Evolutionary conservation across 176 grass and related monocot genomes (phyloP).

Genomic region (Rhynchospora pubera): DNA sequence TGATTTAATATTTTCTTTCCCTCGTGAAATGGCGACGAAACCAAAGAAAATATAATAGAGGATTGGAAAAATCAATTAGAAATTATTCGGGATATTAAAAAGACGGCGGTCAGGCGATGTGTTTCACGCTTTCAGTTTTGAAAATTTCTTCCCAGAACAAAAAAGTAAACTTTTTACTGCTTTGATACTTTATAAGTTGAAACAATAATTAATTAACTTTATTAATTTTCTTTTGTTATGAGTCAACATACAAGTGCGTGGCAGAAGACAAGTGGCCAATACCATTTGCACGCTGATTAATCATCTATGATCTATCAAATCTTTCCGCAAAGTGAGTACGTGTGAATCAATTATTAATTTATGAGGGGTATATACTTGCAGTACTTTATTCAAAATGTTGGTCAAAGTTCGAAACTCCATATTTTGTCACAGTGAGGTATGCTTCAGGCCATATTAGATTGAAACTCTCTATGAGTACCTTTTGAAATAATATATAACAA

Average conservation of each 20-base stretch:
- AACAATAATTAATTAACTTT: background rate
- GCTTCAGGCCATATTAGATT: background rate
- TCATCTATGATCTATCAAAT: slow-evolving; percentile 5
- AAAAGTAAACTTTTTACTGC: background rate
- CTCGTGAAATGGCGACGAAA: background rate
- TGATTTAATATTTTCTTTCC: background rate
- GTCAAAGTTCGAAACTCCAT: background rate
- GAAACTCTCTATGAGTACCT: background rate
- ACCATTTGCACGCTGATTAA: background rate
- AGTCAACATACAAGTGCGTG: background rate
- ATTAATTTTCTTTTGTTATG: background rate
- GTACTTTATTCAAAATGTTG: slow-evolving; percentile 6
- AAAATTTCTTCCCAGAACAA: background rate
- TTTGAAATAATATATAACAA: background rate
- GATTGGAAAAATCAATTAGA: background rate
- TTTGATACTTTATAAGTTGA: background rate
- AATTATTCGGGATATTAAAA: background rate
- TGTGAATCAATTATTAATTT: slow-evolving; percentile 12
- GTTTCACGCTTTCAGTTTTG: background rate
- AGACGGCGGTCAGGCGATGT: background rate
- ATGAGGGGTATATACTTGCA: slow-evolving; percentile 1
- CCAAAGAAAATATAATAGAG: background rate
- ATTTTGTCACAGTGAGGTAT: background rate
- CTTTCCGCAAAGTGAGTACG: background rate
- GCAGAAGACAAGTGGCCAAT: background rate